Base-by-base conservation (phyloP, 2,329 filamentous ascomycete species). In the Botryotinia globosa region DNA sequence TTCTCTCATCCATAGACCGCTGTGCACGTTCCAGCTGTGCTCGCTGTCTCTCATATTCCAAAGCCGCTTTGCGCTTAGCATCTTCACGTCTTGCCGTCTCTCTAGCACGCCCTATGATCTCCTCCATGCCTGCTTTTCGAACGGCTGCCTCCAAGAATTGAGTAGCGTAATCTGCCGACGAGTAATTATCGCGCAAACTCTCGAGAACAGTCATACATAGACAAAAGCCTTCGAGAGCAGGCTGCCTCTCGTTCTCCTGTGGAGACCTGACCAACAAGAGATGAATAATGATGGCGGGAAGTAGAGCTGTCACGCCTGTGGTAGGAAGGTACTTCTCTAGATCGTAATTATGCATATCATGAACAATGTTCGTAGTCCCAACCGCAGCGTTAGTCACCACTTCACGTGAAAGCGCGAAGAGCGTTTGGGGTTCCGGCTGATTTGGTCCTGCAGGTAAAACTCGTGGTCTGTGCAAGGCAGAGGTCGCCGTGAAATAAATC, bases 131-230 rank as follows among this genome's bases (percentile, higher is more conserved):
- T 14, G 93, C 93, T 83, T 97, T 97, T 75, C 92, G 90, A 75
- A 97, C 92, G 0, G 94, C 94, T 1, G 94, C 94, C 80, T 97
- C 93, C n/a, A 98, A 86, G 84, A 98, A 98, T 3, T 93, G 93
- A 0, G 93, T 95, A n/a, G 94, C 94, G 78, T 96, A 97, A 81
- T 98, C 94, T n/a, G 95, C 95, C 0, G 94, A 94, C 0, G 94
- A 91, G 79, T 98, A 98, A 44, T 94, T 93, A 79, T 97, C 94
- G 54, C 94, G 90, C 29, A 98, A 86, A 75, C 91, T 91, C 80
- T 94, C 91, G 85, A 98, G 92, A 73, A 97, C 94, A 64, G 91
- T 88, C 93, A 98, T 97, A 83, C 95, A 98, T 80, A 94, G 91
- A 77, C 91, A 92, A 84, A 97, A 97, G 32, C 94, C 93, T 73